Percentiles rank a stretch among this genome's conserved stretches.
Conservation (phyloP, 345 rosid species). For the Brassica juncea region DNA sequence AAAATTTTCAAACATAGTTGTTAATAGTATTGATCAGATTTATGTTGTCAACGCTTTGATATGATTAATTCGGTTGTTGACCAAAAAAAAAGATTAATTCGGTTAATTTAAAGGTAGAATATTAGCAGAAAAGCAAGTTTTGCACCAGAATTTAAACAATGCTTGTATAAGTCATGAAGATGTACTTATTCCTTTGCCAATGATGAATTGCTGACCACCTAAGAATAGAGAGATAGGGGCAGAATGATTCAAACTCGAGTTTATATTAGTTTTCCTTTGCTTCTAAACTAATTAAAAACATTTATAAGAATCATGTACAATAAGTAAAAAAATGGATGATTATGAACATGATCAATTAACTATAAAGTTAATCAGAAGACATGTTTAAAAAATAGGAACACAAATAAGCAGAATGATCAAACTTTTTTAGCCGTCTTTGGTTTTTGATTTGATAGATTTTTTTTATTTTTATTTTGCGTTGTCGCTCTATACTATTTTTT, state of each 20-base stretch:
- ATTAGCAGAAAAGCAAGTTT: not conserved
- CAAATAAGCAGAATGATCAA: too few relatives aligned
- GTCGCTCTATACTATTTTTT: not conserved
- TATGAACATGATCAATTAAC: too few relatives aligned
- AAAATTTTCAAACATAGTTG: not conserved
- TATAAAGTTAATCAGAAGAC: too few relatives aligned
- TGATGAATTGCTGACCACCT: not conserved
- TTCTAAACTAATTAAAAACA: conserved; percentile 19
- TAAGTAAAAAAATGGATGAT: too few relatives aligned
- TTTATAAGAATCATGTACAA: not conserved
- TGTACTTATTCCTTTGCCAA: not conserved
- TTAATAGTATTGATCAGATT: not conserved
- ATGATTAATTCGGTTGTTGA: not conserved
- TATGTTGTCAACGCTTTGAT: not conserved
- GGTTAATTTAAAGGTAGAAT: not conserved
- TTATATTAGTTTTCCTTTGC: conserved; percentile 1
- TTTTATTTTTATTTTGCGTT: too few relatives aligned
- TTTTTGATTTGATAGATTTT: too few relatives aligned
- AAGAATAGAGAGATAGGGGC: not conserved
- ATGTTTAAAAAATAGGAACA: too few relatives aligned
- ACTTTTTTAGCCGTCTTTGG: too few relatives aligned
- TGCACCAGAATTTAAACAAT: not conserved
- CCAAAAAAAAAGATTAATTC: too few relatives aligned
- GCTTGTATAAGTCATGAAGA: not conserved
- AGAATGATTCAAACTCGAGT: conserved; percentile 16